Conservation (phyloP, 2,329 filamentous ascomycete species). For the Davidsoniella eucalypti region DNA sequence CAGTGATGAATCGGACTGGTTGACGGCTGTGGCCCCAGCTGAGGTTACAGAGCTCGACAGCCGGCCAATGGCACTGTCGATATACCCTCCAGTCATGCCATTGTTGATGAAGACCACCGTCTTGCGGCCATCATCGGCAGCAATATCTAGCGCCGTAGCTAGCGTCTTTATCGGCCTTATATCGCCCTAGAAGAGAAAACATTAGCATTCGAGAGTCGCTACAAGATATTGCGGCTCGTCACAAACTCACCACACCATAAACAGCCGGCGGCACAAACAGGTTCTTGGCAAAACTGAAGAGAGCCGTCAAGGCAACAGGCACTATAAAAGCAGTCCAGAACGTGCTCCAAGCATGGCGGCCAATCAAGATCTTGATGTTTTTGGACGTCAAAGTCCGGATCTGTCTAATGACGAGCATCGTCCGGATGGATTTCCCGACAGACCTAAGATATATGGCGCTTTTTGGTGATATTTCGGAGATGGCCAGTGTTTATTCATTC, state of each 20-base stretch:
- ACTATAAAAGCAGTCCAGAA: constrained; percentile 41
- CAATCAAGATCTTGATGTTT: constrained; percentile 41
- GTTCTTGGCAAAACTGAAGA: constrained; percentile 59
- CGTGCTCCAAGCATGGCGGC: constrained; percentile 36
- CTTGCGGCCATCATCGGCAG: constrained; percentile 39
- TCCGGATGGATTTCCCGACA: too few relatives aligned
- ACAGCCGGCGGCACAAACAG: constrained; percentile 63
- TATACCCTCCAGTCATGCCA: constrained; percentile 50
- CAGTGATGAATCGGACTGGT: constrained; percentile 37
- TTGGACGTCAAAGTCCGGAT: constrained; percentile 45
- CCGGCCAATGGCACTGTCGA: constrained; percentile 51
- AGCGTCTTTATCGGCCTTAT: constrained; percentile 46
- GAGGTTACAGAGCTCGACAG: constrained; percentile 40
- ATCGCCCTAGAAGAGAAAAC: constrained; percentile 24
- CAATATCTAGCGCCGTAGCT: constrained; percentile 41
- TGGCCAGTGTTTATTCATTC: too few relatives aligned
- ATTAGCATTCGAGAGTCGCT: not conserved
- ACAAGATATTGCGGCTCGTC: not conserved
- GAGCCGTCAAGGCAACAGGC: constrained; percentile 39
- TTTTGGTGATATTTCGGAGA: too few relatives aligned
- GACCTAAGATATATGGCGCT: too few relatives aligned
- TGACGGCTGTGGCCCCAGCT: constrained; percentile 38
- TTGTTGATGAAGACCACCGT: constrained; percentile 68
- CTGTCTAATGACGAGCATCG: constrained; percentile 23
- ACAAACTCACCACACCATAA: constrained; percentile 42